Percentiles rank a stretch among this genome's conserved stretches.
Evolutionary conservation across 768 basidiomycete species (phyloP).

Genomic region (Suillus spraguei): DNA sequence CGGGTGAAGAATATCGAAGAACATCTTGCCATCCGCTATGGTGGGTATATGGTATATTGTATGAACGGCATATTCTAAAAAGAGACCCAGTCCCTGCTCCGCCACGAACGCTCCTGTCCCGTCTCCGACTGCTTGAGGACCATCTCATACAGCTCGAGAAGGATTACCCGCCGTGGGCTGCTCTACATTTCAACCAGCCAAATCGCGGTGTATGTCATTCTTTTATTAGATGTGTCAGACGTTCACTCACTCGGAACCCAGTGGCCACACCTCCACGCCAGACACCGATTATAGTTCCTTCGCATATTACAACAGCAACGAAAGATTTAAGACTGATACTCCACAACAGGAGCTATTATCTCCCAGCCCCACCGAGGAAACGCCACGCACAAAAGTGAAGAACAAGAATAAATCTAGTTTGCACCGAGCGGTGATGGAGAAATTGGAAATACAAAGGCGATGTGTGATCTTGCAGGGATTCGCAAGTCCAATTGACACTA

Average conservation of each 20-base stretch:
- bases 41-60: conserved; percentile 38
- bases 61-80: conserved; percentile 13
- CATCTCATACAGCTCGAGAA: conserved; percentile 77
- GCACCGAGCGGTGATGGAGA: conserved; percentile 75
- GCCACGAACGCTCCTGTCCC: conserved; percentile 62
- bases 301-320: conserved; percentile 49
- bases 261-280: conserved; percentile 88
- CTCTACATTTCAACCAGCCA: conserved; percentile 87
- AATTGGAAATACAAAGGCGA: conserved; percentile 72
- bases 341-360: conserved; percentile 18
- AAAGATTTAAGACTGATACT: conserved; percentile 18
- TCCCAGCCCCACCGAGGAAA: conserved; percentile 16
- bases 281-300: conserved; percentile 78
- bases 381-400: conserved; percentile 29
- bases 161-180: conserved; percentile 87
- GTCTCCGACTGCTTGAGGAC: conserved; percentile 73
- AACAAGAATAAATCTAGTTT: conserved; percentile 60
- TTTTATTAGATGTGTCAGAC: background rate
- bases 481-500: conserved; percentile 23
- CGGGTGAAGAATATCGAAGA: conserved; percentile 68
- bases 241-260: conserved; percentile 28
- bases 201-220: conserved; percentile 64
- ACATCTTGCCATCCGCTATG: conserved; percentile 75
- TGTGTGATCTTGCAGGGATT: conserved; percentile 47
- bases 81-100: conserved; percentile 61